These are phyloP conservation scores for Leishmania guyanensis DNA, from an alignment of 208 protist species.

Conservation along the genomic window DNA sequence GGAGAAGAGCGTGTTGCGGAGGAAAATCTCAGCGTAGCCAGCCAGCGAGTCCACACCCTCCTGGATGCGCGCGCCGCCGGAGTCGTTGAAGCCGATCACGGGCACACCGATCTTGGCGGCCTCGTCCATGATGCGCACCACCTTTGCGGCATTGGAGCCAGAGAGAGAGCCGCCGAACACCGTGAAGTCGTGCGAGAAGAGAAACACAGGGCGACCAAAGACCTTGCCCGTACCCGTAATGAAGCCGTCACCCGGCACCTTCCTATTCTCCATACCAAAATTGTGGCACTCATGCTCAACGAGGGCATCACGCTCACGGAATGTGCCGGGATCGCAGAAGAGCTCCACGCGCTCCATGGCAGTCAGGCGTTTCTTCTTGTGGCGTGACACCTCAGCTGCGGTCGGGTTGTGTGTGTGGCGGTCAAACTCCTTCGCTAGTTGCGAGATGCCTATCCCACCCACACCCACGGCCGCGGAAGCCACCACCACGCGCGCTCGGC, in stretches of 20 bases:
- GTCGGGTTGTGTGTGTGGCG: slow-evolving; percentile 40
- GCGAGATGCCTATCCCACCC: slow-evolving; percentile 14
- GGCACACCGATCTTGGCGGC: slow-evolving; percentile 94
- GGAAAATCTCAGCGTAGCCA: slow-evolving; percentile 96
- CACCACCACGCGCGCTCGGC: slow-evolving; percentile 26
- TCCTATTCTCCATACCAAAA: slow-evolving; percentile 93
- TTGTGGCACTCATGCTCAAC: slow-evolving; percentile 93
- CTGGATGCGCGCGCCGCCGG: slow-evolving; percentile 96
- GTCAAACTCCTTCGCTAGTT: slow-evolving; percentile 31
- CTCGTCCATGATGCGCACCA: slow-evolving; percentile 97
- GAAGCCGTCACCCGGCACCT: slow-evolving; percentile 92
- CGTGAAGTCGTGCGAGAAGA: slow-evolving; percentile 97
- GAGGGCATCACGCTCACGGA: slow-evolving; percentile 93
- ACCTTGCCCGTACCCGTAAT: slow-evolving; percentile 93
- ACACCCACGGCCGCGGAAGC: slow-evolving; percentile 18
- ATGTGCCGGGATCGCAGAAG: slow-evolving; percentile 91
- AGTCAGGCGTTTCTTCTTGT: slow-evolving; percentile 93
- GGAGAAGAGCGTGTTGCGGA: slow-evolving; percentile 93
- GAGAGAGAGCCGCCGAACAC: slow-evolving; percentile 95
- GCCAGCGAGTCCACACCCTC: slow-evolving; percentile 95
- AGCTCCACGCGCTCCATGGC: slow-evolving; percentile 94
- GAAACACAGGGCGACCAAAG: slow-evolving; percentile 93
- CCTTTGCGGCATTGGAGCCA: slow-evolving; percentile 94
- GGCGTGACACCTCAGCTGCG: slow-evolving; percentile 68
- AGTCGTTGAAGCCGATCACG: slow-evolving; percentile 97